Evolutionary conservation across 257 asterid genomes (phyloP), one percentile per base, ranked within the genome.

Genomic region (Nicotiana paniculata): DNA sequence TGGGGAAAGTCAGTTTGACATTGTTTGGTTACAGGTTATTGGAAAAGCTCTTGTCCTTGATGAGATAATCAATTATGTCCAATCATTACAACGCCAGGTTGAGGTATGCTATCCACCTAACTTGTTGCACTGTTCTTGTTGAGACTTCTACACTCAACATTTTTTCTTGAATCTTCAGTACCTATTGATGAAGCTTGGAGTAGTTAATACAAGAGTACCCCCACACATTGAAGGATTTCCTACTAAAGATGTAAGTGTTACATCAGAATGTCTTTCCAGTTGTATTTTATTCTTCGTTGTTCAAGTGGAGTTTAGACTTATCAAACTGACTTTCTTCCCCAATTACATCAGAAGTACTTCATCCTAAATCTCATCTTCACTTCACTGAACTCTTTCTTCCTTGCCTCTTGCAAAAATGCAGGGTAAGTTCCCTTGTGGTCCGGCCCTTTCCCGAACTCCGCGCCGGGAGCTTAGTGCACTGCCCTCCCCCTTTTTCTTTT

Each of bases 111-210:
- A 13, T 80, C 33, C 77, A 16, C 54, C 75, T 28, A 15, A 65
- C 37, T 74, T 24, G 26, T 61, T 61, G 66, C 15, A 21, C 15
- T 51, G 61, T 53, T 80, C 66, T 63, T 24, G 48, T 12, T 64
- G 59, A 48, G 32, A 18, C 32, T 80, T 80, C 46, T 65, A 43
- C 57, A 48, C n/a, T 16, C 18, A 5, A 9, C 32, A 37, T 9
- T 30, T 57, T 80, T 77, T 81, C 77, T 84, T 72, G 26, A 74
- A 26, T 26, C 79, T 61, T 10, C 88, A 92, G 95, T 92, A 90
- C 86, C 88, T 92, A 62, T 91, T 95, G 3, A 91, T 92, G 95
- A 92, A 92, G 91, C 93, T 92, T 80, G 97, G 91, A 90, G 91
- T 92, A 32, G 95, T 92, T 81, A 91, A 91, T 85, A 84, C 93